Conservation (phyloP, 2,329 filamentous ascomycete species). For the Exutisphaerella laricina region DNA sequence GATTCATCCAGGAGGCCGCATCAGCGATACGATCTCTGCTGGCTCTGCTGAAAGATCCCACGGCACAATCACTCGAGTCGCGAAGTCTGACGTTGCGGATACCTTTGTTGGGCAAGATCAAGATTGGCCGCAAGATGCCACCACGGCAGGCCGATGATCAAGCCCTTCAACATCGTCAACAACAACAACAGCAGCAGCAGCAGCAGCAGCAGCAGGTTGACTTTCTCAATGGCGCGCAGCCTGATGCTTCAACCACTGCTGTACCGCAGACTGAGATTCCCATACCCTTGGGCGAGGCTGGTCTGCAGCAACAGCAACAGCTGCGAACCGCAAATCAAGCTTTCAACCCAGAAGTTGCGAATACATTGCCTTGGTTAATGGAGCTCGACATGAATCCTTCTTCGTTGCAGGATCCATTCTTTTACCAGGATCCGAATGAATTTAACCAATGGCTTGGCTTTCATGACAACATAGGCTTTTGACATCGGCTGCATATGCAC, state of each 20-base stretch:
- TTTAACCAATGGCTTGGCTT: slow-evolving; percentile 14
- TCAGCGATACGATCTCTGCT: slow-evolving; percentile 18
- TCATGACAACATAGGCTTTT: slow-evolving; percentile 1
- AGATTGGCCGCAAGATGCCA: slow-evolving; percentile 13
- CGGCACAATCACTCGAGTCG: background rate
- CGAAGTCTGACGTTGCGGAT: slow-evolving; percentile 14
- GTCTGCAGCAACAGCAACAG: background rate
- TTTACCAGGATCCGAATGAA: slow-evolving; percentile 10
- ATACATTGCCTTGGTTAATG: slow-evolving; percentile 18
- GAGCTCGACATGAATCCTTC: slow-evolving; percentile 19
- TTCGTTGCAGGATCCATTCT: slow-evolving; percentile 18
- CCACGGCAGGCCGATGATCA: background rate
- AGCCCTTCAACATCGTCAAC: no score
- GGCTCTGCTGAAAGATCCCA: slow-evolving; percentile 13
- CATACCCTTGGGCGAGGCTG: background rate
- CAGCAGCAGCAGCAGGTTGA: background rate
- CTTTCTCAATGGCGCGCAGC: background rate
- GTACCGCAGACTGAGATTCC: background rate
- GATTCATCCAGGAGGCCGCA: slow-evolving; percentile 21
- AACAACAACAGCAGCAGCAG: background rate
- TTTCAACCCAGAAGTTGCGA: slow-evolving; percentile 1
- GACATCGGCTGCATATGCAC: background rate
- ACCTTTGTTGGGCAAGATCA: slow-evolving; percentile 21
- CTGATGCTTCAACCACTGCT: background rate
- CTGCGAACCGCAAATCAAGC: background rate